A percentile compares a stretch with the other conserved stretches of the same genome.
These are phyloP conservation scores for Radiomyces spectabilis DNA, from an alignment of 192 early-diverging fungal genomes.

Conservation along the genomic window DNA sequence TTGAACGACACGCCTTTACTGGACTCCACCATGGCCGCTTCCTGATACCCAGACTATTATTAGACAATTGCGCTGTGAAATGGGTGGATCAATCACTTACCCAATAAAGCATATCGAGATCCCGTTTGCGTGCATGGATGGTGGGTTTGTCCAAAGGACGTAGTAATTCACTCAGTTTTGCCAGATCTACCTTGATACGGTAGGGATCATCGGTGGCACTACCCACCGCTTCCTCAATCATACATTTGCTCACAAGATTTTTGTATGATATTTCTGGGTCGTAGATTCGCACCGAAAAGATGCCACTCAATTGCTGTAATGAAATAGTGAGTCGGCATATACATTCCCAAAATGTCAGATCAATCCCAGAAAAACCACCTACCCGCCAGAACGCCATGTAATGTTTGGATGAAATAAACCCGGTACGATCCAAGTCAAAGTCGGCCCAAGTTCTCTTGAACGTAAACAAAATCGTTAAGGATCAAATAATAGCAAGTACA, in stretches of 20 bases:
- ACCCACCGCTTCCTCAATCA: neutral
- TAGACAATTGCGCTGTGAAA: neutral
- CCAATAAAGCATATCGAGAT: constrained; percentile 30
- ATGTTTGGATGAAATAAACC: constrained; percentile 40
- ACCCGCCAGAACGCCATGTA: constrained; percentile 44
- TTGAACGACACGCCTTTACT: constrained; percentile 32
- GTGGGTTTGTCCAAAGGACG: constrained; percentile 8
- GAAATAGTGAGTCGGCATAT: constrained; percentile 13
- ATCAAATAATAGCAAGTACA: neutral
- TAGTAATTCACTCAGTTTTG: constrained; percentile 14
- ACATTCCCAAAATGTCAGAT: constrained; percentile 4
- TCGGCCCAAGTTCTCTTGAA: constrained; percentile 47
- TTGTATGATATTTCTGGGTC: constrained; percentile 35
- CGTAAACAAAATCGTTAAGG: constrained; percentile 26
- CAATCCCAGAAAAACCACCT: constrained; percentile 6
- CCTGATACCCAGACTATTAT: constrained; percentile 8
- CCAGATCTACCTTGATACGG: constrained; percentile 11
- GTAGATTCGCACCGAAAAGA: constrained; percentile 42
- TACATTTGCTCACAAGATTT: constrained; percentile 28
- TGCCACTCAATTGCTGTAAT: constrained; percentile 39
- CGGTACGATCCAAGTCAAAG: constrained; percentile 36
- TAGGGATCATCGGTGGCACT: constrained; percentile 5
- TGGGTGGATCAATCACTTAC: constrained; percentile 3
- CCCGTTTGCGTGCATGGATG: constrained; percentile 21
- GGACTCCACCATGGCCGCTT: constrained; percentile 13